A percentile compares a stretch with the other conserved stretches of the same genome.
phyloP scores from a whole-genome alignment of 2,329 filamentous ascomycete genomes.

The Fusarium coffeatum region DNA sequence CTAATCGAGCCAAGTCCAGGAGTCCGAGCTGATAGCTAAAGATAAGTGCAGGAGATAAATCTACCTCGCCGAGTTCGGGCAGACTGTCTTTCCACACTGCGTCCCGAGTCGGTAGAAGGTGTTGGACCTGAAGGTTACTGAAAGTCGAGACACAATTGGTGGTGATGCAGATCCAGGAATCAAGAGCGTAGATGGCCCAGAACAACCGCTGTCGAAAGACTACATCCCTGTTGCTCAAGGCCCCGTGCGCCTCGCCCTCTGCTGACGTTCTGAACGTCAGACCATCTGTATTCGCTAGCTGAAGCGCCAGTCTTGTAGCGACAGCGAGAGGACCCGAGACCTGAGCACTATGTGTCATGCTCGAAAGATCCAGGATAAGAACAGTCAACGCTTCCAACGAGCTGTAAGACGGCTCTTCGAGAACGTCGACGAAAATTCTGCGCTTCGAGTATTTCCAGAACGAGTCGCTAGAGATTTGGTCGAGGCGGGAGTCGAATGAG shows the following conservation, averaged over 20 bases:
- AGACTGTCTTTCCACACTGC: not conserved
- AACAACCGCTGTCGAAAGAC: not conserved
- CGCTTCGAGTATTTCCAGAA: slow-evolving; percentile 9
- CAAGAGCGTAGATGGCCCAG: not conserved
- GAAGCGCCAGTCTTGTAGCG: not conserved
- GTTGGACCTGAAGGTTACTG: not conserved
- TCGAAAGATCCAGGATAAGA: not conserved
- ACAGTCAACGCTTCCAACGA: not conserved
- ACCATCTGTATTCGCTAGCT: not conserved
- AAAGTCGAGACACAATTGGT: not conserved
- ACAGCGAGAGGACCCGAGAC: not conserved
- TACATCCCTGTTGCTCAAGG: not conserved
- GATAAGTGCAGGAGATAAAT: not conserved
- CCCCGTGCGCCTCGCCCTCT: not conserved
- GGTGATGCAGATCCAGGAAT: not conserved
- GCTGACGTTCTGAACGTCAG: not conserved
- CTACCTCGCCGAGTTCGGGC: not conserved
- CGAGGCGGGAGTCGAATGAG: not conserved
- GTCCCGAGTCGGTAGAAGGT: not conserved
- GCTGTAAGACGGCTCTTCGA: not conserved
- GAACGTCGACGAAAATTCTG: not conserved
- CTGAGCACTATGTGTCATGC: slow-evolving; percentile 1
- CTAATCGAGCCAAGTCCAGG: not conserved
- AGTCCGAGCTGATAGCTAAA: not conserved
- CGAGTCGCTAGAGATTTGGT: not conserved